These are phyloP conservation scores for Linum tenue DNA, from an alignment of 345 rosid species.

Conservation along the genomic window DNA sequence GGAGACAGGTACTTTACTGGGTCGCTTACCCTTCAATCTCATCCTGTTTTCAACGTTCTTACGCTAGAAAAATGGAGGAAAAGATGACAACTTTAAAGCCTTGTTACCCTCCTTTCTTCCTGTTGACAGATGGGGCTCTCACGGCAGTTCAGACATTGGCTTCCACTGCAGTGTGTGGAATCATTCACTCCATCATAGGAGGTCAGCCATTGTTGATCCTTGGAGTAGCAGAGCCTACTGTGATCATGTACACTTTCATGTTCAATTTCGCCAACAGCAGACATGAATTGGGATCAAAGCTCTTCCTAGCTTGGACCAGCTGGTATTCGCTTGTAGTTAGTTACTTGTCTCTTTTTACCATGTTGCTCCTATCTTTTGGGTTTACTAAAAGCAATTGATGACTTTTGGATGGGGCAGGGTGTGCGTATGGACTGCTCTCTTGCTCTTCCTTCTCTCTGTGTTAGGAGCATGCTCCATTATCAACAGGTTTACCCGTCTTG, in stretches of 20 bases:
- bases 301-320: slow-evolving; percentile 82
- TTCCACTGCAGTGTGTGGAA: slow-evolving; percentile 74
- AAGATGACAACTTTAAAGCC: not conserved
- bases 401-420: slow-evolving; percentile 17
- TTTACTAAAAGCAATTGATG: not conserved
- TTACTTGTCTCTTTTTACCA: not conserved
- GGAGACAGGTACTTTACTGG: slow-evolving; percentile 18
- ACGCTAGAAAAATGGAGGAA: not conserved
- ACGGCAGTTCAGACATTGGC: slow-evolving; percentile 63
- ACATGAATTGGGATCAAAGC: slow-evolving; percentile 47
- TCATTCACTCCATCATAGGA: slow-evolving; percentile 69
- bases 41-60: not conserved
- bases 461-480: slow-evolving; percentile 25
- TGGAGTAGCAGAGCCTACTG: slow-evolving; percentile 89
- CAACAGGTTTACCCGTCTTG: slow-evolving; percentile 25
- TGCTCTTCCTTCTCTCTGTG: slow-evolving; percentile 21
- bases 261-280: slow-evolving; percentile 56
- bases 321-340: slow-evolving; percentile 31
- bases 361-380: not conserved
- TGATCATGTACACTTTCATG: slow-evolving; percentile 51
- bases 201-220: slow-evolving; percentile 74
- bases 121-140: slow-evolving; percentile 52
- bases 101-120: not conserved
- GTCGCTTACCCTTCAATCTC: not conserved
- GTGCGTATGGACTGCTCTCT: slow-evolving; percentile 23